Conservation (phyloP, 192 early-diverging fungal genomes). For the Coemansia sp. region DNA sequence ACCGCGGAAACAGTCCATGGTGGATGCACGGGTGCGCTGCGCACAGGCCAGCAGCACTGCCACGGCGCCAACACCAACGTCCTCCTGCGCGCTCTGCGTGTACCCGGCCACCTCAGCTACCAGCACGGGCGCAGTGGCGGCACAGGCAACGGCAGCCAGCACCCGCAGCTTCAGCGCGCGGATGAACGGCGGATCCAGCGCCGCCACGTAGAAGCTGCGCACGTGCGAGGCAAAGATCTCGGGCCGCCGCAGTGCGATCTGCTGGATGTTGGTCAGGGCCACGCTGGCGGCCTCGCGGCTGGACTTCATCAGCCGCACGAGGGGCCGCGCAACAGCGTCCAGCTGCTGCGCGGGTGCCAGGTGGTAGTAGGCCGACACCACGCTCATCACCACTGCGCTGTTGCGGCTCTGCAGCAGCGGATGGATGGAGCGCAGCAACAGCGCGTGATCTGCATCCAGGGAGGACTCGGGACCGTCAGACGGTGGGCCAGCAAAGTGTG, state of each 20-base stretch:
- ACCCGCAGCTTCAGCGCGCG: slow-evolving; percentile 85
- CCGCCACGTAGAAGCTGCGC: slow-evolving; percentile 78
- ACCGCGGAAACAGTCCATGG: slow-evolving; percentile 49
- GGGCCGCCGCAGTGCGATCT: slow-evolving; percentile 70
- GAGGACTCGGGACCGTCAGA: not conserved
- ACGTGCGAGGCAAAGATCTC: slow-evolving; percentile 69
- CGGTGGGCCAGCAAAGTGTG: slow-evolving; percentile 38
- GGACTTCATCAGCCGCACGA: slow-evolving; percentile 72
- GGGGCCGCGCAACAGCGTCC: slow-evolving; percentile 62
- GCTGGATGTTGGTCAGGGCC: slow-evolving; percentile 72
- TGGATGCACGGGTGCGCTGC: slow-evolving; percentile 49
- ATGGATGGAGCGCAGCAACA: slow-evolving; percentile 65
- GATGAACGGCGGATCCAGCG: slow-evolving; percentile 75
- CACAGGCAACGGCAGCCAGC: slow-evolving; percentile 65
- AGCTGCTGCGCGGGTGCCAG: slow-evolving; percentile 61
- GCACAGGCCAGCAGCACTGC: slow-evolving; percentile 38
- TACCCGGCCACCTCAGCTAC: slow-evolving; percentile 70
- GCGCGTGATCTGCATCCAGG: slow-evolving; percentile 79
- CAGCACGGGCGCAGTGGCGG: slow-evolving; percentile 67
- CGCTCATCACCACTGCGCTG: slow-evolving; percentile 74
- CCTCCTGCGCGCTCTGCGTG: slow-evolving; percentile 26
- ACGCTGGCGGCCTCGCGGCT: slow-evolving; percentile 79
- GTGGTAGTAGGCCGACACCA: slow-evolving; percentile 68
- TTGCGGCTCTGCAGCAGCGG: slow-evolving; percentile 85
- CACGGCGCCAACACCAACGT: slow-evolving; percentile 32